Conservation (phyloP, 2,329 filamentous ascomycete species). For the Ascochyta rabiei region DNA sequence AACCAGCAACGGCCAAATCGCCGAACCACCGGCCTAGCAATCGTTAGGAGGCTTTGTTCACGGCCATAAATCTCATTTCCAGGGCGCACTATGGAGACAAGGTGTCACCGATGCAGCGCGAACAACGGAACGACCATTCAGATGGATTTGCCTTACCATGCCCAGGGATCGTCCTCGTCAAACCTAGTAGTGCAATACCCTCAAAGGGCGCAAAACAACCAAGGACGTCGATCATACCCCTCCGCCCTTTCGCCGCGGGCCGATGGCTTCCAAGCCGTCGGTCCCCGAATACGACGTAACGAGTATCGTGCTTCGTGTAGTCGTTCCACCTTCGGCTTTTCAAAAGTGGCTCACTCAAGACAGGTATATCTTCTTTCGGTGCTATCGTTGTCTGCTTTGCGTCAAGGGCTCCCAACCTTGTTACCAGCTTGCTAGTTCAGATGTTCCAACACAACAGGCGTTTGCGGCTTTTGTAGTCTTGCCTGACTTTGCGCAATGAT, state of each 20-base stretch:
- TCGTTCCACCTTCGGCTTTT: conserved; percentile 4
- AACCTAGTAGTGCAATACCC: not conserved
- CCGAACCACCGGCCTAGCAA: not conserved
- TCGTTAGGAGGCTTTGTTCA: not conserved
- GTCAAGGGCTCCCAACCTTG: not conserved
- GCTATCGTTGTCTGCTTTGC: not conserved
- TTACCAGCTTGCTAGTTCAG: not conserved
- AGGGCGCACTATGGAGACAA: not conserved
- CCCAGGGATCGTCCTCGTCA: not conserved
- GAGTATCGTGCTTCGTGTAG: not conserved
- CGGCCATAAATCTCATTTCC: not conserved
- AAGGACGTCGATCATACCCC: conserved; percentile 26
- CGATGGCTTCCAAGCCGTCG: conserved; percentile 20
- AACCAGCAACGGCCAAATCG: not conserved
- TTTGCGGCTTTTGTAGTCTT: not conserved
- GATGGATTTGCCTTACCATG: conserved; percentile 7
- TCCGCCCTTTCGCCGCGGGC: conserved; percentile 16
- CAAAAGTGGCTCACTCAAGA: not conserved
- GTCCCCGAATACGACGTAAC: conserved; percentile 11
- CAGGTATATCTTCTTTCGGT: not conserved
- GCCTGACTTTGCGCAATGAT: not conserved
- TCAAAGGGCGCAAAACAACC: conserved; percentile 4
- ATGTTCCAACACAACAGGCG: not conserved
- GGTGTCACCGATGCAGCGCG: not conserved
- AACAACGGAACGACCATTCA: conserved; percentile 8